Evolutionary conservation across 2,329 filamentous ascomycete species (phyloP).

Genomic region (Helminthosporium solani): DNA sequence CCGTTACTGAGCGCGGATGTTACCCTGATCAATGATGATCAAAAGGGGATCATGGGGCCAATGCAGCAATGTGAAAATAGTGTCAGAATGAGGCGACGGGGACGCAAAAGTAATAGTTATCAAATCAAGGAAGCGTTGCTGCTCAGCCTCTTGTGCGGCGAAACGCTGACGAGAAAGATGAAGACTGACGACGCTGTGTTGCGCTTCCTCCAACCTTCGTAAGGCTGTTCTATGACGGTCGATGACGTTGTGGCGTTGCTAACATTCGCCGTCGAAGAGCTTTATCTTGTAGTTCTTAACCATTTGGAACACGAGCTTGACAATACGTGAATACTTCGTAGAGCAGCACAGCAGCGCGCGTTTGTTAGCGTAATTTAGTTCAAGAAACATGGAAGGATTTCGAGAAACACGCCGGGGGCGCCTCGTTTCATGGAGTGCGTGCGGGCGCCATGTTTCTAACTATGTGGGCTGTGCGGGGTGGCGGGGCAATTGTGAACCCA

Average conservation of each 20-base stretch:
- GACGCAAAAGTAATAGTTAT: neutral
- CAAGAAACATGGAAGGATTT: neutral
- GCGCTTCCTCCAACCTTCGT: neutral
- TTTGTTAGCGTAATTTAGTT: no score
- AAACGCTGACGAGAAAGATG: no score
- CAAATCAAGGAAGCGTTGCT: neutral
- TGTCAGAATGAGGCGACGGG: no score
- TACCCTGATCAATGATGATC: neutral
- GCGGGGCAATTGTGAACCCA: neutral
- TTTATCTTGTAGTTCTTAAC: neutral
- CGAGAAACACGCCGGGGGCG: neutral
- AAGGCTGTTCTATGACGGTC: slow-evolving; percentile 2
- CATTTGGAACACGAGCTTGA: neutral
- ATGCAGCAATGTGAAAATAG: no score
- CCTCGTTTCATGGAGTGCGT: neutral
- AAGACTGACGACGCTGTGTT: neutral
- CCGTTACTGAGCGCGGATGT: neutral
- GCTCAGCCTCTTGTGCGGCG: neutral
- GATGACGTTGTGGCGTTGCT: slow-evolving; percentile 6
- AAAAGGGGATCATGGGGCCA: neutral
- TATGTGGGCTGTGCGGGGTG: neutral
- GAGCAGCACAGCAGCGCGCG: no score
- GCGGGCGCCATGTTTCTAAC: no score
- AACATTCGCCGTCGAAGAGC: neutral
- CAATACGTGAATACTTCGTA: no score